Evolutionary conservation across 2,329 filamentous ascomycete genomes (phyloP).

Genomic region (Thelonectria olida): DNA sequence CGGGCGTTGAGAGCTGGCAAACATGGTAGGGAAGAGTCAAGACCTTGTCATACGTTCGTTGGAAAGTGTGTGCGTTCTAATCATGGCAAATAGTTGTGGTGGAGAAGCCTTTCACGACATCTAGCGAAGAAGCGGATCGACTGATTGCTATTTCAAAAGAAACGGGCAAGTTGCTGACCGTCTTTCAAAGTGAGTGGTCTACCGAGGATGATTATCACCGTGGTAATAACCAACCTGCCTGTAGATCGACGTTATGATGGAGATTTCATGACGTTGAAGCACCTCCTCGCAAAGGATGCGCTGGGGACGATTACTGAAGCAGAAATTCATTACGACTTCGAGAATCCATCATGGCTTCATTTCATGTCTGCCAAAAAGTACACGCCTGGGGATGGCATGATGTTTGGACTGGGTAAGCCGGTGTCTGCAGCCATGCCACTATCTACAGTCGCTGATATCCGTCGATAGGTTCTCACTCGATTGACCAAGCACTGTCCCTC

Average conservation of each 20-base stretch:
- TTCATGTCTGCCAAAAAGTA: conserved; percentile 45
- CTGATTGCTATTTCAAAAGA: conserved; percentile 29
- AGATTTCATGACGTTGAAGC: conserved; percentile 30
- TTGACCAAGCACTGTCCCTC: conserved; percentile 32
- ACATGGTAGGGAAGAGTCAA: conserved; percentile 27
- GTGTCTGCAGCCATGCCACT: too few species aligned
- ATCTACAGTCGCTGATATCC: not conserved
- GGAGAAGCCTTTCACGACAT: conserved; percentile 34
- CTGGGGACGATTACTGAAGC: conserved; percentile 69
- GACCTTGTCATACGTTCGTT: too few species aligned
- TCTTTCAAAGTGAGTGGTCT: too few species aligned
- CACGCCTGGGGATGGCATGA: conserved; percentile 50
- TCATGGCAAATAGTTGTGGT: conserved; percentile 23
- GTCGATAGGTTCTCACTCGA: conserved; percentile 31
- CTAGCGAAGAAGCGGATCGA: conserved; percentile 28
- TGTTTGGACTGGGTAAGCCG: conserved; percentile 51
- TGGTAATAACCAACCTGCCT: not conserved
- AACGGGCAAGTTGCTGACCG: conserved; percentile 32
- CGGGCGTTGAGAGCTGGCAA: conserved; percentile 28
- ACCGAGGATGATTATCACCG: conserved; percentile 20
- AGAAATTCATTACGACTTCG: conserved; percentile 72
- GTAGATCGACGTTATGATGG: conserved; percentile 32
- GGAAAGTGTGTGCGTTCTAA: not conserved
- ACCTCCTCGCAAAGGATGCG: conserved; percentile 23
- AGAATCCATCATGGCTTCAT: conserved; percentile 50